A percentile compares a stretch with the other conserved stretches of the same genome.
Evolutionary conservation across 305 asterid genomes (phyloP).

Genomic region (Coffea humblotiana): DNA sequence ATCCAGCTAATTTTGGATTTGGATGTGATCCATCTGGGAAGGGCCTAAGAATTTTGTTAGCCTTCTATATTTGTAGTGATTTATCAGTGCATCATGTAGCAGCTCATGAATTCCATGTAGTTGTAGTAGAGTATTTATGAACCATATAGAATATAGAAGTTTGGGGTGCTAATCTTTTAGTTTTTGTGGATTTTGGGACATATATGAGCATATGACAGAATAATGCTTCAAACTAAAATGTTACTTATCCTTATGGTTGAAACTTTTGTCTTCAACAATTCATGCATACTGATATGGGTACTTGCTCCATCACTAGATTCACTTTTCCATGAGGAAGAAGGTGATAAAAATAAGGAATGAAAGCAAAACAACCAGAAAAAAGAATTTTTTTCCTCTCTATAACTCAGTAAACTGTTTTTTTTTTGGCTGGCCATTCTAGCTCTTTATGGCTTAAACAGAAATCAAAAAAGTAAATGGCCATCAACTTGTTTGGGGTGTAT

Average conservation of each 20-base stretch:
- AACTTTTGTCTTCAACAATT: not conserved
- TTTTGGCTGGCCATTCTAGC: not conserved
- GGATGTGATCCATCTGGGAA: too few species aligned
- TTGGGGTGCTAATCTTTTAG: not conserved
- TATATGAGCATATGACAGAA: too few species aligned
- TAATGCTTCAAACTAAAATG: not conserved
- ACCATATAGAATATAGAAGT: not conserved
- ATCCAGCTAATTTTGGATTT: too few species aligned
- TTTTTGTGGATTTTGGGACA: not conserved
- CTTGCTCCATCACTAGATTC: not conserved
- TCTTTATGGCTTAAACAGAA: not conserved
- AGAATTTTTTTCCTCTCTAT: not conserved
- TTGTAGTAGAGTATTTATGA: not conserved
- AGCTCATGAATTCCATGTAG: not conserved
- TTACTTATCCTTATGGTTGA: not conserved
- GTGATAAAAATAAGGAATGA: not conserved
- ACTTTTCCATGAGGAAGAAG: not conserved
- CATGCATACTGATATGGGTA: not conserved
- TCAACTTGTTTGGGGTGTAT: not conserved
- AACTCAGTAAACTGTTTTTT: not conserved
- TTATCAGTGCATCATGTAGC: not conserved
- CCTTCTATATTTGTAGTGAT: too few species aligned
- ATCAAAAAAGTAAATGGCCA: not conserved
- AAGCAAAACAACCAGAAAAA: not conserved
- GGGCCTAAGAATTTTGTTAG: too few species aligned